Conservation (phyloP, 352 stramenopile species). For the Pythium myriotylum region DNA sequence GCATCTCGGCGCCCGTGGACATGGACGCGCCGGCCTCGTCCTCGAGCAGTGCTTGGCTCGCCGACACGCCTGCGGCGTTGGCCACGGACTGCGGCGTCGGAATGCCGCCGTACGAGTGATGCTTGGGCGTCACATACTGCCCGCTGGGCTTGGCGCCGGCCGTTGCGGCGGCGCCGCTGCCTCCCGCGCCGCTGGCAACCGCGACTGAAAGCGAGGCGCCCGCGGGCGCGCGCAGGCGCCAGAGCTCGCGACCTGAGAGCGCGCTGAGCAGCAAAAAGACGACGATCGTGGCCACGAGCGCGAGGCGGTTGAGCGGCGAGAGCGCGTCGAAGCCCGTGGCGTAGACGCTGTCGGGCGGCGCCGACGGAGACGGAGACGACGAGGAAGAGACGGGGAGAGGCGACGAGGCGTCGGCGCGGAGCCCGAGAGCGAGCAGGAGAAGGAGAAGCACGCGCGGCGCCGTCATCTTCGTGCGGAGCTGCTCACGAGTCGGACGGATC, state of each 20-base stretch:
- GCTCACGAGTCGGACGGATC: slow-evolving; percentile 1
- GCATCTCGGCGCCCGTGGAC: slow-evolving; percentile 77
- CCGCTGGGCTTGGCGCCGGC: slow-evolving; percentile 6
- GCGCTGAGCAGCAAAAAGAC: slow-evolving; percentile 64
- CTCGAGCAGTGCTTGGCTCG: slow-evolving; percentile 49
- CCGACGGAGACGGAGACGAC: background rate
- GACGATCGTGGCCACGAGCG: slow-evolving; percentile 57
- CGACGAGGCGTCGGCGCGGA: background rate
- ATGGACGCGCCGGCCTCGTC: slow-evolving; percentile 51
- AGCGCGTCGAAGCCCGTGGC: slow-evolving; percentile 37
- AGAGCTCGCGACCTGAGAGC: slow-evolving; percentile 61
- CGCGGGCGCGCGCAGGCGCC: slow-evolving; percentile 38
- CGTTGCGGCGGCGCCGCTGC: background rate
- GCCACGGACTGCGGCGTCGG: slow-evolving; percentile 1
- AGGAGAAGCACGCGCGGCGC: too few species aligned
- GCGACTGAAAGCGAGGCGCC: background rate
- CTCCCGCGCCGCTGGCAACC: background rate
- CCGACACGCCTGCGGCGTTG: slow-evolving; percentile 6
- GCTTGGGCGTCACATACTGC: slow-evolving; percentile 8
- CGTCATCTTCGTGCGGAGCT: background rate
- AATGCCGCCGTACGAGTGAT: slow-evolving; percentile 17
- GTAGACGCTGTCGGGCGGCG: slow-evolving; percentile 20
- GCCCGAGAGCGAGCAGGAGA: slow-evolving; percentile 7
- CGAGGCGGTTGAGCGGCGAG: slow-evolving; percentile 44
- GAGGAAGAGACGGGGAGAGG: slow-evolving; percentile 4